Evolutionary conservation across 2,329 filamentous ascomycete species (phyloP), one percentile per base, ranked within the genome.

Genomic region (Colletotrichum euphorbiae): DNA sequence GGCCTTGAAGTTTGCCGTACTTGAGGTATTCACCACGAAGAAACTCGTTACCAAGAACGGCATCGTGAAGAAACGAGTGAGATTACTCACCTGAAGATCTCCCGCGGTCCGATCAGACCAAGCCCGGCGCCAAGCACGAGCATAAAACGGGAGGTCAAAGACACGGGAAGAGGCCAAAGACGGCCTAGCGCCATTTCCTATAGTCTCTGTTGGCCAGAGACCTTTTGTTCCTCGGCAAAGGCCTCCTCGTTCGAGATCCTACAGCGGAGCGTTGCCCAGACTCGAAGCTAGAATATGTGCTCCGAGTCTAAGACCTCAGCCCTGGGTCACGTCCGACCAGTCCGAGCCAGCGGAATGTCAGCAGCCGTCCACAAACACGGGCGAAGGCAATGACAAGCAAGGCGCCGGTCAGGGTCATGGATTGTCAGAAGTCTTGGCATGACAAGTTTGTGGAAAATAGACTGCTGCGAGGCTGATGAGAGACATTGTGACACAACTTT

Each of bases 351-450:
- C 15, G 13, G 31, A 33, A 43, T 67, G 64, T 62, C 59, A 51
- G 36, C 58, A n/a, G 12, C 13, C 9, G 8, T 17, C 38, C 38
- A n/a, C 36, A 38, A 38, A n/a, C 13, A 13, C 13, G 42, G 13
- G 50, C 42, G 17, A 38, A 19, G 11, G 24, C 15, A 38, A 36
- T 40, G 60, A 51, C 51, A 64, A 61, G 21, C 13, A 9, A n/a
- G 24, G 43, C n/a, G 6, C 12, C 3, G n/a, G n/a, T 38, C 11
- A 42, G 17, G 36, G 45, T 31, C 28, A 13, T n/a, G 2, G 36
- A 50, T 45, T 63, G 51, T 67, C 63, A 63, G 12, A 62, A 40
- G 19, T 48, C 52, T 67, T 67, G 60, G 60, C 59, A 54, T 33
- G 65, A 28, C 52, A 48, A 2, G 7, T 52, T 13, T 43, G 43